Conservation (phyloP, 768 basidiomycete genomes). For the Suillus occidentalis region DNA sequence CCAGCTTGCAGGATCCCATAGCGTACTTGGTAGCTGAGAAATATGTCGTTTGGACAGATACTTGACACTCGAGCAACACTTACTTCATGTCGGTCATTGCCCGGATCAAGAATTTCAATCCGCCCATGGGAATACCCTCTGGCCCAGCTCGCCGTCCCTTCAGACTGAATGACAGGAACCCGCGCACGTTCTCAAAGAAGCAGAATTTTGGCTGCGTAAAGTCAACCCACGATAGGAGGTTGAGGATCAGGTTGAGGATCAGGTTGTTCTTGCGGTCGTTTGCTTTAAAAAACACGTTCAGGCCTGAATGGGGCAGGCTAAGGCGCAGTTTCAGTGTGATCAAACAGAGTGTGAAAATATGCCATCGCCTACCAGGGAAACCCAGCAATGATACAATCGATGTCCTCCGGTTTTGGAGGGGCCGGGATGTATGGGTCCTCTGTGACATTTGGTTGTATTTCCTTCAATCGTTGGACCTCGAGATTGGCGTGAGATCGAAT, state of each 20-base stretch:
- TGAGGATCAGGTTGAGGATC: conserved; percentile 66
- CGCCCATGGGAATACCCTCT: conserved; percentile 73
- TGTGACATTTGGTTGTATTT: conserved; percentile 24
- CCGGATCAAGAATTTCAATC: conserved; percentile 64
- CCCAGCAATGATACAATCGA: conserved; percentile 66
- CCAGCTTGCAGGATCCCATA: conserved; percentile 46
- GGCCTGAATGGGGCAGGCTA: conserved; percentile 71
- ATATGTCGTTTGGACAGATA: not conserved
- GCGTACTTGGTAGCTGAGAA: conserved; percentile 42
- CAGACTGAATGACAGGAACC: conserved; percentile 42
- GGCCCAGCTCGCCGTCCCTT: conserved; percentile 35
- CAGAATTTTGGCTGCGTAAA: conserved; percentile 42
- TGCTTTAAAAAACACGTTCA: conserved; percentile 72
- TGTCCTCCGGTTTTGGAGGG: conserved; percentile 50
- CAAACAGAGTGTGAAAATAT: conserved; percentile 2
- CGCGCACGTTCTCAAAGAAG: conserved; percentile 50
- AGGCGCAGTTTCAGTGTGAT: conserved; percentile 5
- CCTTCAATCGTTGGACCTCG: conserved; percentile 38
- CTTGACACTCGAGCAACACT: conserved; percentile 9
- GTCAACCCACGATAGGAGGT: conserved; percentile 47
- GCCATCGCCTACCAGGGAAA: conserved; percentile 64
- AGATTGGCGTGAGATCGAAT: conserved; percentile 48
- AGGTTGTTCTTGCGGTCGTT: conserved; percentile 69
- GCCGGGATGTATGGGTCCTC: conserved; percentile 26
- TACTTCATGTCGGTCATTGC: conserved; percentile 69